phyloP scores from a whole-genome alignment of 2,329 filamentous ascomycete species.

The Didymella keratinophila region DNA sequence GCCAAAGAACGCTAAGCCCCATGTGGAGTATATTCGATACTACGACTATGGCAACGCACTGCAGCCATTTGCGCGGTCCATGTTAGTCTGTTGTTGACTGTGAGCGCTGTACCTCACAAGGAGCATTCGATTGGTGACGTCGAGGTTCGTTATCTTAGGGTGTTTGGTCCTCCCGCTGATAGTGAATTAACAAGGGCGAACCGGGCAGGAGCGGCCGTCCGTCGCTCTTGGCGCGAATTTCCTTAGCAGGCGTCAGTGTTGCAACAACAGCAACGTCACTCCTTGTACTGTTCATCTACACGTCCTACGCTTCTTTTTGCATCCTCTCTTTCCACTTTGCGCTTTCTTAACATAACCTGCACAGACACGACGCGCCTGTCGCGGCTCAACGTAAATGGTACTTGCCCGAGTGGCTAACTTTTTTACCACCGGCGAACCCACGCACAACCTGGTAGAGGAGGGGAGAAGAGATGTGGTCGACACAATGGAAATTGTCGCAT shows the following conservation, averaged over 20 bases:
- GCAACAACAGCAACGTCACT: slow-evolving; percentile 36
- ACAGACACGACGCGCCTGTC: slow-evolving; percentile 27
- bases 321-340: slow-evolving; percentile 2
- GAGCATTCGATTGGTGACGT: neutral
- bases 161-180: slow-evolving; percentile 24
- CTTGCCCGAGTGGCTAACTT: slow-evolving; percentile 59
- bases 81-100: no score
- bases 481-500: slow-evolving; percentile 35
- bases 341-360: neutral
- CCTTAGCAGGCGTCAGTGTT: slow-evolving; percentile 27
- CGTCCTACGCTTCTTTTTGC: slow-evolving; percentile 13
- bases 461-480: slow-evolving; percentile 36
- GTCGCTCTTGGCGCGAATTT: slow-evolving; percentile 44
- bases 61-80: neutral
- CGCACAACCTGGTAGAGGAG: slow-evolving; percentile 50
- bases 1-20: slow-evolving; percentile 14
- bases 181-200: slow-evolving; percentile 21
- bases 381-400: slow-evolving; percentile 54
- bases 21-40: neutral
- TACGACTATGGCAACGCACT: neutral
- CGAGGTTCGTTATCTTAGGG: slow-evolving; percentile 20
- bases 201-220: slow-evolving; percentile 17
- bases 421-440: slow-evolving; percentile 50
- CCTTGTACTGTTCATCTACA: slow-evolving; percentile 20
- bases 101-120: neutral